Conservation (phyloP, 371 early-diverging fungal species). For the Apophysomyces variabilis region DNA sequence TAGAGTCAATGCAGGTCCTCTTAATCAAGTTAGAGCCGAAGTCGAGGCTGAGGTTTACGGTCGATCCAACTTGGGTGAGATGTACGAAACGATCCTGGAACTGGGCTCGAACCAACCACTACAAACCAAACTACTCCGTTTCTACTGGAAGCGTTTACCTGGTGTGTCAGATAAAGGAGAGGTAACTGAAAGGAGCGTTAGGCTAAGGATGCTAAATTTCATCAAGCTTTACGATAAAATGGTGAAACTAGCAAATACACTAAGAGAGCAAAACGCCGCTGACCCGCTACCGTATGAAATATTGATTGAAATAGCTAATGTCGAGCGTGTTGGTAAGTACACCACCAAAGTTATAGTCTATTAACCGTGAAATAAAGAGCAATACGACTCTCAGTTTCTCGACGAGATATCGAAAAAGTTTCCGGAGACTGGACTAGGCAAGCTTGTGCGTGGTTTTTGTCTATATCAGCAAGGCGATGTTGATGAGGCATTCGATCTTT, state of each 20-base stretch:
- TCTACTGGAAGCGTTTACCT: conserved; percentile 33
- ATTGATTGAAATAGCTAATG: conserved; percentile 55
- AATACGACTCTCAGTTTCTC: conserved; percentile 53
- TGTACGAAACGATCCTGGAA: conserved; percentile 48
- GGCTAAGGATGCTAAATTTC: background rate
- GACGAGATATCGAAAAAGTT: conserved; percentile 47
- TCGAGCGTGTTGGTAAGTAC: conserved; percentile 37
- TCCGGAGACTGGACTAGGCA: conserved; percentile 56
- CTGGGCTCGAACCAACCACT: conserved; percentile 23
- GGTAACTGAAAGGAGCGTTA: conserved; percentile 15
- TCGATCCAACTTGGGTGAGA: conserved; percentile 57
- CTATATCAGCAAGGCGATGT: conserved; percentile 43
- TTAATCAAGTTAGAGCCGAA: conserved; percentile 54
- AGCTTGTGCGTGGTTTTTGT: conserved; percentile 53
- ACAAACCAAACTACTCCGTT: conserved; percentile 34
- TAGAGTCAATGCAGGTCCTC: conserved; percentile 72
- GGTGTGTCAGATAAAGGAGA: conserved; percentile 31
- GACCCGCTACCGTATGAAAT: conserved; percentile 56
- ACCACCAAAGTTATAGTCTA: background rate
- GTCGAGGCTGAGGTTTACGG: conserved; percentile 66
- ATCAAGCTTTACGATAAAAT: conserved; percentile 42
- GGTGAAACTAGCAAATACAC: conserved; percentile 35
- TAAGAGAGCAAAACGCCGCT: conserved; percentile 30
- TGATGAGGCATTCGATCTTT: conserved; percentile 53
- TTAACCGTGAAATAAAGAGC: conserved; percentile 22